Conservation (phyloP, 495 filamentous ascomycete genomes). For the Rhypophila decipiens region DNA sequence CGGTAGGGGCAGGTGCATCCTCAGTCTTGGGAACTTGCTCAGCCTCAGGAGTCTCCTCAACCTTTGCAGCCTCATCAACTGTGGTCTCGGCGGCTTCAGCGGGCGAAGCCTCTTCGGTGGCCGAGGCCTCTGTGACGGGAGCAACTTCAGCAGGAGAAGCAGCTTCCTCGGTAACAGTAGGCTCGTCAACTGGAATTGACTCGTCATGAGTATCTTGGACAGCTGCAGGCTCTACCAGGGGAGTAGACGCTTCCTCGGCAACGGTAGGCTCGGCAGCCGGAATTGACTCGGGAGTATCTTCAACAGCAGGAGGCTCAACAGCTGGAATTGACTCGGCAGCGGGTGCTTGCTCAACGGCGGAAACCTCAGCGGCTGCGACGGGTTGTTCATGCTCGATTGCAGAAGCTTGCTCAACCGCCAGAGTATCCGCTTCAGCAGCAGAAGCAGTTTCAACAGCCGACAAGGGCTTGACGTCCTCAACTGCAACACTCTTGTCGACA, state of each 20-base stretch:
- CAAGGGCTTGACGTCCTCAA: not conserved
- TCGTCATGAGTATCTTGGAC: no score
- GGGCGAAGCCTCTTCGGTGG: slow-evolving; percentile 1
- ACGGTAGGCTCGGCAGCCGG: no score
- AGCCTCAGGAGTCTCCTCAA: not conserved
- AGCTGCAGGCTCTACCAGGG: slow-evolving; percentile 2
- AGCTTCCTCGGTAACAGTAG: not conserved
- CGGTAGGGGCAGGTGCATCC: not conserved
- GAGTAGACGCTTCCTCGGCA: no score
- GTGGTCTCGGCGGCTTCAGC: not conserved
- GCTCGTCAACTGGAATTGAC: slow-evolving; percentile 7
- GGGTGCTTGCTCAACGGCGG: slow-evolving; percentile 1
- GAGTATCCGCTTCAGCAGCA: not conserved
- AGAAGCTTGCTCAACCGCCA: not conserved
- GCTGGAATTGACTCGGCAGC: no score
- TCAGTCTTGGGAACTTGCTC: not conserved
- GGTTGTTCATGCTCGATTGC: no score
- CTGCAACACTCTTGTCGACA: not conserved
- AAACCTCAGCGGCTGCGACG: not conserved
- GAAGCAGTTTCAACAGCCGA: not conserved
- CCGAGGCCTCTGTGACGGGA: not conserved
- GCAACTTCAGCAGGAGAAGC: slow-evolving; percentile 3
- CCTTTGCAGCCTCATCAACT: not conserved
- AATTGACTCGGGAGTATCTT: not conserved
- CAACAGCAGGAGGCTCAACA: not conserved